Base-by-base conservation (phyloP, 2,329 filamentous ascomycete genomes). In the Ophidiomyces ophidiicola region DNA sequence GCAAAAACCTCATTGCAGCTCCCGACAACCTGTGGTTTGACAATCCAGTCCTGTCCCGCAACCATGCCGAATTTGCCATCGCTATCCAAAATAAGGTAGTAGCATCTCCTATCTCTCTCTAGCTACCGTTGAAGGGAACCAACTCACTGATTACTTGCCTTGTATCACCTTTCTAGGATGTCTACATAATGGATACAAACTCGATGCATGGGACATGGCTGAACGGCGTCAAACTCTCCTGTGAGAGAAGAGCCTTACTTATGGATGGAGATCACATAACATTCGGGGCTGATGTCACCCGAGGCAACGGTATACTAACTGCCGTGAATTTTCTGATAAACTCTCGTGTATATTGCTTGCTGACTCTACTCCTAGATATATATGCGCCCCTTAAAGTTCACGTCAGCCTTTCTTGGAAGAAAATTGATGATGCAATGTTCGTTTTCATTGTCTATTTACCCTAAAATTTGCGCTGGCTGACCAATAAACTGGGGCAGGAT, bases 181-280 rank as follows among this genome's bases (percentile, higher is more conserved):
- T 76, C 32, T 67, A 60, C 36, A 60, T 80, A 44, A 60, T 57
- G 43, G 76, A 80, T 50, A 59, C 61, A 12, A 66, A 64, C 23
- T 78, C 74, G 6, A 76, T 76, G 66, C 76, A 80, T 52, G 76
- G 76, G 20, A 79, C 74, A 12, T 67, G 57, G 42, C 46, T 78
- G 34, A 74, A 77, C 48, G 62, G 63, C 24, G 49, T 46, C 26
- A 63, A 59, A 26, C 51, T 74, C 18, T 41, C 50, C 3, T 36
- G 63, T 7, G 56, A 54, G 2, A 47, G 60, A 37, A 56, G 61
- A 12, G 60, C 63, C 35, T 43, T 55, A 2, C 44, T 74, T 18
- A 53, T 54, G 1, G 54, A 46, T 34, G 57, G 53, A 11, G 60
- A 63, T 46, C 41, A 56, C 1, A 29, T 64, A 19, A 56, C 51